Percentiles rank a stretch among this genome's conserved stretches.
Evolutionary conservation across 1,284 basidiomycete species (phyloP).

Genomic region (Baeospora myosura): DNA sequence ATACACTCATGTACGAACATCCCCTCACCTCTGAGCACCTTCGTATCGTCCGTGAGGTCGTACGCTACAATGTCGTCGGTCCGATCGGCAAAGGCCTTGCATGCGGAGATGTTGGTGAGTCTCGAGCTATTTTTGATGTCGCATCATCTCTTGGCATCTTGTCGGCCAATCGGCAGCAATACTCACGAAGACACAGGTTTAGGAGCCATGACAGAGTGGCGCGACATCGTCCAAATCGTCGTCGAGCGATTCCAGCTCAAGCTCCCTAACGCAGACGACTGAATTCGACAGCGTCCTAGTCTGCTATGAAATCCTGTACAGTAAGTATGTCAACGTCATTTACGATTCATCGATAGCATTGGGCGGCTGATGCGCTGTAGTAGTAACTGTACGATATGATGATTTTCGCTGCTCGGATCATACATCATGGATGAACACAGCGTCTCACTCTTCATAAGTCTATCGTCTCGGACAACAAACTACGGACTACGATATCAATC

Average conservation of each 20-base stretch:
- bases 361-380: too few species aligned
- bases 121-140: neutral
- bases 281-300: too few species aligned
- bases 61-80: conserved; percentile 77
- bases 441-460: too few species aligned
- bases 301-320: too few species aligned
- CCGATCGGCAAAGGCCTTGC: conserved; percentile 85
- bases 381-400: too few species aligned
- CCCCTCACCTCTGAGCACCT: conserved; percentile 86
- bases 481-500: too few species aligned
- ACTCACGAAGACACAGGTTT: conserved; percentile 41
- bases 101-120: conserved; percentile 85
- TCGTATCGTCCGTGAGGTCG: conserved; percentile 58
- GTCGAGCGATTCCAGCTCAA: conserved; percentile 48
- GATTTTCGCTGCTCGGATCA: too few species aligned
- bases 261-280: too few species aligned
- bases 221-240: conserved; percentile 66
- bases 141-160: neutral
- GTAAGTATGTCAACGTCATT: too few species aligned
- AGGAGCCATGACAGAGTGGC: conserved; percentile 93
- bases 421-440: too few species aligned
- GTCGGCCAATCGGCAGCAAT: neutral
- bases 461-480: too few species aligned
- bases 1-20: conserved; percentile 95
- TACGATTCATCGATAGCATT: too few species aligned